These are phyloP conservation scores for Pyrenophora teres DNA, from an alignment of 2,329 filamentous ascomycete species.

Conservation along the genomic window DNA sequence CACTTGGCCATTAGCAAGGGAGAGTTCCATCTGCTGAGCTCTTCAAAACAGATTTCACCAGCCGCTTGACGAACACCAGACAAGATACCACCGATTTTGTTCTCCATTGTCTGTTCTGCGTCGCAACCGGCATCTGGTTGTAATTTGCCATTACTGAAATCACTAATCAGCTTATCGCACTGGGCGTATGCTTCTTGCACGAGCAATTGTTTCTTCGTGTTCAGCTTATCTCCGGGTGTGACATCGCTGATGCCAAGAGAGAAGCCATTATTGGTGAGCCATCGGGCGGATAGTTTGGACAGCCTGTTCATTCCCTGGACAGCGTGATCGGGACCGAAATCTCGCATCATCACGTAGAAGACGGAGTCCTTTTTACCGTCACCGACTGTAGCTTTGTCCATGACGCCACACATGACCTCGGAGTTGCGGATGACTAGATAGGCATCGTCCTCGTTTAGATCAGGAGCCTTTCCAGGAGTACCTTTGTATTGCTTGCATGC, in stretches of 20 bases:
- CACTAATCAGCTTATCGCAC: conserved; percentile 81
- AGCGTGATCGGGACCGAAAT: conserved; percentile 88
- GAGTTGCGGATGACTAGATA: conserved; percentile 95
- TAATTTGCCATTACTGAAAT: conserved; percentile 79
- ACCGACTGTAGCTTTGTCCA: conserved; percentile 98
- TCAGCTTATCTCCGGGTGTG: conserved; percentile 75
- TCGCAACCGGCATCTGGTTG: conserved; percentile 88
- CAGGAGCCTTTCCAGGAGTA: conserved; percentile 70
- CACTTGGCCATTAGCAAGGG: conserved; percentile 97
- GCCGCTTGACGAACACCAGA: conserved; percentile 90
- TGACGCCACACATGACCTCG: conserved; percentile 93
- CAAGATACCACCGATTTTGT: conserved; percentile 85
- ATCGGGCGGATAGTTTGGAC: conserved; percentile 85
- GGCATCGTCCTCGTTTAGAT: conserved; percentile 74
- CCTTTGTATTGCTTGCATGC: conserved; percentile 81
- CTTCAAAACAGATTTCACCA: conserved; percentile 86
- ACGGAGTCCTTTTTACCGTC: conserved; percentile 97
- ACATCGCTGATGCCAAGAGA: conserved; percentile 97
- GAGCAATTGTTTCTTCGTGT: conserved; percentile 73
- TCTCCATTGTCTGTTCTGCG: conserved; percentile 90
- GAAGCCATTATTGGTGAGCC: conserved; percentile 88
- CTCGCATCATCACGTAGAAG: conserved; percentile 94
- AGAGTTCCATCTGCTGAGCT: conserved; percentile 88
- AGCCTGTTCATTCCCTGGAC: conserved; percentile 92
- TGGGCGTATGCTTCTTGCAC: conserved; percentile 78